Conservation (phyloP, 306 rosid genomes). For the Astragalus membranaceus region DNA sequence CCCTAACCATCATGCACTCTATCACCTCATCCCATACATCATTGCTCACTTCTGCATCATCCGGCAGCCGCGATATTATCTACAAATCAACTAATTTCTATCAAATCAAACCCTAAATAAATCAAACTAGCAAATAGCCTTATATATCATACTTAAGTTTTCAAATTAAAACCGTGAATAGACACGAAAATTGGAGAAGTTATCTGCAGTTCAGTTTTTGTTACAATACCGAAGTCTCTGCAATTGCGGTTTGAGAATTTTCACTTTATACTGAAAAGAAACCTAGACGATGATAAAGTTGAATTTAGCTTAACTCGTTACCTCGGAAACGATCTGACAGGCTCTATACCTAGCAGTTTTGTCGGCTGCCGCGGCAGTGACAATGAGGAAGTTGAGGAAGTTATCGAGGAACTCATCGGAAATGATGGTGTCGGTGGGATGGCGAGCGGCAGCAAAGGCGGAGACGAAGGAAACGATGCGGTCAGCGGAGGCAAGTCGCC, state of each 20-base stretch:
- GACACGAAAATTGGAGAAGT: neutral
- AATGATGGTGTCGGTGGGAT: slow-evolving; percentile 21
- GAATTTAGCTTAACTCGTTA: slow-evolving; percentile 13
- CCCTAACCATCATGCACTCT: slow-evolving; percentile 72
- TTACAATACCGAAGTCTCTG: neutral
- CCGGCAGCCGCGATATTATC: slow-evolving; percentile 88
- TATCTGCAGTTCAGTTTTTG: neutral
- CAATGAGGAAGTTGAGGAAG: slow-evolving; percentile 65
- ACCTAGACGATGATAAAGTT: neutral
- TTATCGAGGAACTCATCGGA: slow-evolving; percentile 55
- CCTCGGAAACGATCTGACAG: slow-evolving; percentile 91
- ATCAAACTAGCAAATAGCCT: neutral
- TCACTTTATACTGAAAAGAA: neutral
- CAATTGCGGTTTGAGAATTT: neutral
- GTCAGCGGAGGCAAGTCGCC: slow-evolving; percentile 59
- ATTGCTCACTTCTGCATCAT: slow-evolving; percentile 84
- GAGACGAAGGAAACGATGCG: slow-evolving; percentile 72
- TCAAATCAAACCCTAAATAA: neutral
- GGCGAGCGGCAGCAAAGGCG: slow-evolving; percentile 37
- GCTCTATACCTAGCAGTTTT: slow-evolving; percentile 74
- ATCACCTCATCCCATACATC: slow-evolving; percentile 88
- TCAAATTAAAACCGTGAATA: neutral
- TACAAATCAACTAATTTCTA: slow-evolving; percentile 25
- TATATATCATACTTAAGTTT: neutral
- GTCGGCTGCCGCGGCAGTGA: slow-evolving; percentile 39